Evolutionary conservation across 2,329 filamentous ascomycete genomes (phyloP).

Genomic region (Sphaerulina populicola): DNA sequence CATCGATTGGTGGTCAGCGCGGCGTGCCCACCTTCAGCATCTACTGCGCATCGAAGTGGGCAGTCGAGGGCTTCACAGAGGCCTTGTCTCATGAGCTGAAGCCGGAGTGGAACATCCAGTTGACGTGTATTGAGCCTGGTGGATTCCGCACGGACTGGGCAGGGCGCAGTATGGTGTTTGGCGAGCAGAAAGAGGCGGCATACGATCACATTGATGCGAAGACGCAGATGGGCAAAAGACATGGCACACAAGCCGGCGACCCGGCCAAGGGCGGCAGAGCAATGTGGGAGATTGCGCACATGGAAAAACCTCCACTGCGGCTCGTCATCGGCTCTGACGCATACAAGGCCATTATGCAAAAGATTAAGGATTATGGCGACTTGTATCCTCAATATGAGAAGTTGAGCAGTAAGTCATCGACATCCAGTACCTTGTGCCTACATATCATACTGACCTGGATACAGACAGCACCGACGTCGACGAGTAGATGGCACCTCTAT

Average conservation of each 20-base stretch:
- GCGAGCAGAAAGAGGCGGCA: slow-evolving; percentile 37
- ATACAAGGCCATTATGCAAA: slow-evolving; percentile 42
- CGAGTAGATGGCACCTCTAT: not conserved
- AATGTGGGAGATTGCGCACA: slow-evolving; percentile 47
- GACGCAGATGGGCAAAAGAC: slow-evolving; percentile 35
- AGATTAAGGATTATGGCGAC: slow-evolving; percentile 44
- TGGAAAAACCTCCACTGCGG: slow-evolving; percentile 47
- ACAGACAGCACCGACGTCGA: slow-evolving; percentile 6
- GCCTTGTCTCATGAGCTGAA: slow-evolving; percentile 37
- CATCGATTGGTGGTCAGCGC: slow-evolving; percentile 45
- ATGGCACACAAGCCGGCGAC: slow-evolving; percentile 44
- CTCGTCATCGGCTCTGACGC: slow-evolving; percentile 49
- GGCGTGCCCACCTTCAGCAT: slow-evolving; percentile 38
- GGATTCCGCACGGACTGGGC: slow-evolving; percentile 43
- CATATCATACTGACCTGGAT: not conserved
- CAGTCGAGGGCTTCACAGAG: slow-evolving; percentile 44
- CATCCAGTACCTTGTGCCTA: no score
- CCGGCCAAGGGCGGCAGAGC: slow-evolving; percentile 33
- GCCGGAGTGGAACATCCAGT: slow-evolving; percentile 41
- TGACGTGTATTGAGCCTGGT: slow-evolving; percentile 41
- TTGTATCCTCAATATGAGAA: slow-evolving; percentile 44
- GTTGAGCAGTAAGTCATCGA: slow-evolving; percentile 8
- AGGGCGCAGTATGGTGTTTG: slow-evolving; percentile 42
- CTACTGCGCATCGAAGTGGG: slow-evolving; percentile 40
- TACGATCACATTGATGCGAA: slow-evolving; percentile 45